A percentile compares a stretch with the other conserved stretches of the same genome.
Conservation (phyloP, 805 yeast species). For the Zygotorulaspora chibaensis region DNA sequence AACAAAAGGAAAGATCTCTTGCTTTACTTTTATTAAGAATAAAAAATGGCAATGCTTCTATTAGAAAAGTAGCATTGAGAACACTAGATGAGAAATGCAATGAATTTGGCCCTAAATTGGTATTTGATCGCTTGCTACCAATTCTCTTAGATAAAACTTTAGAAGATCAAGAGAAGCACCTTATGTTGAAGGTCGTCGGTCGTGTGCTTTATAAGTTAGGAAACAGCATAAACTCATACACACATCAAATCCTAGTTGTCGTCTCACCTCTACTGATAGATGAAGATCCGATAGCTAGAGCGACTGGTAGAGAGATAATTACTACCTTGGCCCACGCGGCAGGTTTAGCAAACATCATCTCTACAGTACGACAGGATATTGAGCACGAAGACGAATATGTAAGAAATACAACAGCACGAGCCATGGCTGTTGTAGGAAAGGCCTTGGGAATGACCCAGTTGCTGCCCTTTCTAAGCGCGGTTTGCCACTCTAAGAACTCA, state of each 20-base stretch:
- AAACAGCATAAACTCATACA: constrained; percentile 62
- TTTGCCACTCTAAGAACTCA: constrained; percentile 66
- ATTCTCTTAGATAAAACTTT: constrained; percentile 64
- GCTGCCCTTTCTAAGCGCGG: constrained; percentile 79
- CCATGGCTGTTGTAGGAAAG: constrained; percentile 78
- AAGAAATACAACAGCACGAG: constrained; percentile 68
- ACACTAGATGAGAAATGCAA: constrained; percentile 59
- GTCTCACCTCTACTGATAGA: constrained; percentile 77
- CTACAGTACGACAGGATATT: constrained; percentile 74
- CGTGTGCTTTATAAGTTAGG: constrained; percentile 65
- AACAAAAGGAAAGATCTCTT: constrained; percentile 54
- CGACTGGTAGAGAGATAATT: constrained; percentile 76
- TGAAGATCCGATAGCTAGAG: constrained; percentile 67
- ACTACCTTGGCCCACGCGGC: constrained; percentile 73
- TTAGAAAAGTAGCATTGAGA: constrained; percentile 66
- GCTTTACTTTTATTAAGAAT: constrained; percentile 61
- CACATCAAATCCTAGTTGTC: constrained; percentile 67
- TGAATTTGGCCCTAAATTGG: constrained; percentile 60
- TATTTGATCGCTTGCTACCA: constrained; percentile 73
- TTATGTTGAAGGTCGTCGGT: constrained; percentile 71
- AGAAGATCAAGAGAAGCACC: constrained; percentile 79
- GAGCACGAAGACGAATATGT: constrained; percentile 79
- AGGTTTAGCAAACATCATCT: constrained; percentile 76
- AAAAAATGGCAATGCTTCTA: constrained; percentile 70
- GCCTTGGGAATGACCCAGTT: constrained; percentile 68